Evolutionary conservation across 2,329 filamentous ascomycete genomes (phyloP).

Genomic region (Apiospora kogelbergensis): DNA sequence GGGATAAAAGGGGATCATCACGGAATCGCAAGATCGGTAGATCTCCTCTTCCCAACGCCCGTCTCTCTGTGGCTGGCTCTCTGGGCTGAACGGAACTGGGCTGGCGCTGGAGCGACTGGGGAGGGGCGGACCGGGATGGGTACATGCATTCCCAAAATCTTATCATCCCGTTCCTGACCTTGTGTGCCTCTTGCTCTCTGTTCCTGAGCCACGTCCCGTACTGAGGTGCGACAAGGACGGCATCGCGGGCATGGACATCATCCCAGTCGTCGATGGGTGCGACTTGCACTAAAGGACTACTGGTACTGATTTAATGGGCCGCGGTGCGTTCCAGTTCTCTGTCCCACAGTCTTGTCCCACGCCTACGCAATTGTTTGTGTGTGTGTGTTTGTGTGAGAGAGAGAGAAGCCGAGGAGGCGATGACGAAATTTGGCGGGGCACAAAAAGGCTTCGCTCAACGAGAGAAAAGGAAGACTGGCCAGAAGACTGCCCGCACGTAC

Average conservation of each 20-base stretch:
- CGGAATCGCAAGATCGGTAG: neutral
- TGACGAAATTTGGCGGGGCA: constrained; percentile 10
- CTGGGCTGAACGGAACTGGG: neutral
- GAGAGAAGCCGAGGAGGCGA: neutral
- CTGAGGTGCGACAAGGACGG: neutral
- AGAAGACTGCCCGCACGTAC: constrained; percentile 4
- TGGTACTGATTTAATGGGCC: neutral
- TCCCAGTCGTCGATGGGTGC: neutral
- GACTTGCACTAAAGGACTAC: neutral
- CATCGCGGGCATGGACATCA: neutral
- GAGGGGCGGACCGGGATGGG: neutral
- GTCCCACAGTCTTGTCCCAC: neutral
- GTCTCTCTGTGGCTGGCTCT: neutral
- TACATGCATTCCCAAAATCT: neutral
- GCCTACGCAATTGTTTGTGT: neutral
- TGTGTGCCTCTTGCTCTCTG: neutral
- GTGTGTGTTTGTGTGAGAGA: neutral
- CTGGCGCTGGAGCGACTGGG: neutral
- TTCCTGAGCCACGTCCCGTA: neutral
- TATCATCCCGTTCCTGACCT: neutral
- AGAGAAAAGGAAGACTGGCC: neutral
- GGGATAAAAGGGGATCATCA: constrained; percentile 7
- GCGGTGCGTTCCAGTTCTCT: neutral
- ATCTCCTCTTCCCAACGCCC: neutral
- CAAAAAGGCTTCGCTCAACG: neutral